Evolutionary conservation across 495 filamentous ascomycete genomes (phyloP).

Genomic region (Rhypophila decipiens): DNA sequence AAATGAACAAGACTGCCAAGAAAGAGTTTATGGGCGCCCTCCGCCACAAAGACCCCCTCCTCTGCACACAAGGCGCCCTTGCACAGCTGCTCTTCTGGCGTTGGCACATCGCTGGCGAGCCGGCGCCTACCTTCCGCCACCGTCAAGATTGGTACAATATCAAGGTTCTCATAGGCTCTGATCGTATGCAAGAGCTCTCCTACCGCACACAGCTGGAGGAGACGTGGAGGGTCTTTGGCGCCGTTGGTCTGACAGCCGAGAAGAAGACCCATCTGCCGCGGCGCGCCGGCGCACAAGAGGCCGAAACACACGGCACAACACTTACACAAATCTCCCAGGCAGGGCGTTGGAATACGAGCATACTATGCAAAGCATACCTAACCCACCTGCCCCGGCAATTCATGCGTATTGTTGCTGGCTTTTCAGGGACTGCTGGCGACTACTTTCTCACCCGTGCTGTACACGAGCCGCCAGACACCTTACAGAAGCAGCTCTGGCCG

Average conservation of each 20-base stretch:
- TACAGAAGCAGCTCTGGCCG: not conserved
- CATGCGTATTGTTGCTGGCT: slow-evolving; percentile 1
- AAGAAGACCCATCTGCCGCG: slow-evolving; percentile 3
- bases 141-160: slow-evolving; percentile 2
- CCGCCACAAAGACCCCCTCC: slow-evolving; percentile 1
- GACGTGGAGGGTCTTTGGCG: slow-evolving; percentile 2
- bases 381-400: slow-evolving; percentile 2
- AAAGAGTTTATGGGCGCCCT: slow-evolving; percentile 2
- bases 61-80: slow-evolving; percentile 1
- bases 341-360: slow-evolving; percentile 3
- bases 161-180: slow-evolving; percentile 1
- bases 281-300: slow-evolving; percentile 2
- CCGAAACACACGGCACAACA: slow-evolving; percentile 1
- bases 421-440: slow-evolving; percentile 1
- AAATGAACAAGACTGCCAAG: slow-evolving; percentile 1
- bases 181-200: slow-evolving; percentile 1
- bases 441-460: slow-evolving; percentile 1
- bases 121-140: not conserved
- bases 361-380: slow-evolving; percentile 2
- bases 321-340: slow-evolving; percentile 1
- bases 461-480: not conserved
- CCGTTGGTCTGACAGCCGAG: slow-evolving; percentile 2
- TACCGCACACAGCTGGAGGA: slow-evolving; percentile 3
- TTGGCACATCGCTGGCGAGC: slow-evolving; percentile 3
- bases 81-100: slow-evolving; percentile 2